These are phyloP conservation scores for Cephaloascus fragrans DNA, from an alignment of 805 yeast genomes.

Conservation along the genomic window DNA sequence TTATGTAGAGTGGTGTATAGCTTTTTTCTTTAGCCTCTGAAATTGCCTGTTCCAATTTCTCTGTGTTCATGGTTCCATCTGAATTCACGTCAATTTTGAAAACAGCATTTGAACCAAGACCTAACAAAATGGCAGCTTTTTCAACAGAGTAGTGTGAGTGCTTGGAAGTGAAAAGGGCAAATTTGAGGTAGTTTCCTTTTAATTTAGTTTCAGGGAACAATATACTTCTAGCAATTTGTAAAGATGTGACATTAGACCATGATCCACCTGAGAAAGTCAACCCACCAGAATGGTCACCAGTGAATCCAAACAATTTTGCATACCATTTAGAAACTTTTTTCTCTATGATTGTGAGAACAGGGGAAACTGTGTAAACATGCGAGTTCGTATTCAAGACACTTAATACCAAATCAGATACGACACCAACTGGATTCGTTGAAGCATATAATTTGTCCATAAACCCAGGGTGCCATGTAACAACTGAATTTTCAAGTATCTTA, in stretches of 20 bases:
- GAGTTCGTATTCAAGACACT: slow-evolving; percentile 73
- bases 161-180: slow-evolving; percentile 61
- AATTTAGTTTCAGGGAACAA: slow-evolving; percentile 61
- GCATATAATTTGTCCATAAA: slow-evolving; percentile 80
- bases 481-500: slow-evolving; percentile 52
- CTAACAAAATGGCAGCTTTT: slow-evolving; percentile 70
- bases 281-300: slow-evolving; percentile 57
- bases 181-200: slow-evolving; percentile 45
- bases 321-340: slow-evolving; percentile 57
- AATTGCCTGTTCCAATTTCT: slow-evolving; percentile 36
- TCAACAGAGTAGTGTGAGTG: slow-evolving; percentile 78
- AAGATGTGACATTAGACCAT: slow-evolving; percentile 72
- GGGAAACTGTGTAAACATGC: slow-evolving; percentile 80
- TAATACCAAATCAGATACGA: slow-evolving; percentile 59
- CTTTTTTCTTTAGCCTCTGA: slow-evolving; percentile 38
- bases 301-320: slow-evolving; percentile 56
- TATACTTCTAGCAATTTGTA: slow-evolving; percentile 66
- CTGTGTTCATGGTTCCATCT: slow-evolving; percentile 48
- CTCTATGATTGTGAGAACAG: slow-evolving; percentile 68
- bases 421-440: slow-evolving; percentile 78
- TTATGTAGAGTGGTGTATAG: slow-evolving; percentile 61
- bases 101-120: slow-evolving; percentile 55
- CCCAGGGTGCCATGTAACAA: slow-evolving; percentile 83
- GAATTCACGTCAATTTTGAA: slow-evolving; percentile 50
- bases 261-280: slow-evolving; percentile 83